Conservation (phyloP, 441 rosid species). For the Hura crepitans region DNA sequence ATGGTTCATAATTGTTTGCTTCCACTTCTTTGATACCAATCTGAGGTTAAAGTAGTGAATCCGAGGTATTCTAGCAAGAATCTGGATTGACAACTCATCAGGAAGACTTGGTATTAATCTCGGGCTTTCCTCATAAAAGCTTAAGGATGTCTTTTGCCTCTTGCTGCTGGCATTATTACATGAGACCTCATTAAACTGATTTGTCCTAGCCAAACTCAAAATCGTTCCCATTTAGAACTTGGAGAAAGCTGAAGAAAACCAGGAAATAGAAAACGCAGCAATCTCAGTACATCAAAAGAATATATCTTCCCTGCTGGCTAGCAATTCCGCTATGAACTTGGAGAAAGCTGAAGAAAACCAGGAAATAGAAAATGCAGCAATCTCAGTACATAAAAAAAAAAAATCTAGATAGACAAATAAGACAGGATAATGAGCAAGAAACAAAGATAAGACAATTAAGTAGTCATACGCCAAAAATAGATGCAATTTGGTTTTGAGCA, state of each 20-base stretch:
- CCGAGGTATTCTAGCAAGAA: slow-evolving; percentile 58
- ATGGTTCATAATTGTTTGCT: slow-evolving; percentile 43
- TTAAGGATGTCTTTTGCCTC: slow-evolving; percentile 37
- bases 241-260: slow-evolving; percentile 14
- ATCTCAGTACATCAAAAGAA: slow-evolving; percentile 8
- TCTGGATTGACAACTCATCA: slow-evolving; percentile 57
- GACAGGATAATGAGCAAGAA: not conserved
- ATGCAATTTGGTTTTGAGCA: too few species aligned
- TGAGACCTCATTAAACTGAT: slow-evolving; percentile 23
- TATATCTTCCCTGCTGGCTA: too few species aligned
- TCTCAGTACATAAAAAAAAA: slow-evolving; percentile 9
- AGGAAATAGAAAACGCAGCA: not conserved
- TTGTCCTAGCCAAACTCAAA: slow-evolving; percentile 34
- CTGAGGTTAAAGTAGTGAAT: slow-evolving; percentile 44
- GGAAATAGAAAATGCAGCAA: not conserved
- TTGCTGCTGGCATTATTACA: slow-evolving; percentile 35
- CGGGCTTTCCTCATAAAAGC: slow-evolving; percentile 29
- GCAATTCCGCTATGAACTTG: too few species aligned
- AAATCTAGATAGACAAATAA: not conserved
- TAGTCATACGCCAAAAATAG: too few species aligned
- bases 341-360: slow-evolving; percentile 14
- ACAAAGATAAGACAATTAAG: not conserved
- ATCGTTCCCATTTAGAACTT: slow-evolving; percentile 34
- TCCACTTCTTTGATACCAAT: slow-evolving; percentile 69
- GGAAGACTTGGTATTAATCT: slow-evolving; percentile 59